Evolutionary conservation across 75 land plant genomes (phyloP).

Genomic region (Adiantum capillusveneris): DNA sequence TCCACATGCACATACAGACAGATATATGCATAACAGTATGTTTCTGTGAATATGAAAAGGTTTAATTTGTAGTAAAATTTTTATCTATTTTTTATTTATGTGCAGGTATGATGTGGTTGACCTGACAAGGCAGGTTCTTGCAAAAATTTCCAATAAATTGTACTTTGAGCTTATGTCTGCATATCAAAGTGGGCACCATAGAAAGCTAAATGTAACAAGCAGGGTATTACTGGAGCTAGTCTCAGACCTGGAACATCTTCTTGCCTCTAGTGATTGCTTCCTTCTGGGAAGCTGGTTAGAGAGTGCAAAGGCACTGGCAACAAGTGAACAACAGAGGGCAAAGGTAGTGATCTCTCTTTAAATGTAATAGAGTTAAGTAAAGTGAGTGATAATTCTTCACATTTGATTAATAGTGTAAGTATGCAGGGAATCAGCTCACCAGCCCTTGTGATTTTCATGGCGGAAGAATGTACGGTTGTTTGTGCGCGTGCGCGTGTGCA

Average conservation of each 20-base stretch:
- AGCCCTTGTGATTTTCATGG: too few relatives aligned
- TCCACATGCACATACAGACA: too few relatives aligned
- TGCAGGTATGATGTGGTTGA: slow-evolving; percentile 95
- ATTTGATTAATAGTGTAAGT: too few relatives aligned
- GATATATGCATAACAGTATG: too few relatives aligned
- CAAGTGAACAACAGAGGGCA: not conserved
- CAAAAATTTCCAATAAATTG: slow-evolving; percentile 76
- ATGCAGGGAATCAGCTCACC: too few relatives aligned
- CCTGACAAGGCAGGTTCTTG: slow-evolving; percentile 72
- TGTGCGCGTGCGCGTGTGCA: not conserved
- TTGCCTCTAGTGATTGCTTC: slow-evolving; percentile 74
- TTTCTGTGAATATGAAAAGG: too few relatives aligned
- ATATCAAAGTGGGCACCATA: slow-evolving; percentile 29
- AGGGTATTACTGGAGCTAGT: slow-evolving; percentile 57
- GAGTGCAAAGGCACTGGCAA: slow-evolving; percentile 66
- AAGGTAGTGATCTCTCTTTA: too few relatives aligned
- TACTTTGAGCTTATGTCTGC: slow-evolving; percentile 50
- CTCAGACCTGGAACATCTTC: slow-evolving; percentile 58
- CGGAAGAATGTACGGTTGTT: too few relatives aligned
- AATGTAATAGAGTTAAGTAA: slow-evolving; percentile 37
- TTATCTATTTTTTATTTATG: not conserved
- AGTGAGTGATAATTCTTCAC: too few relatives aligned
- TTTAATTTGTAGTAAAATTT: too few relatives aligned
- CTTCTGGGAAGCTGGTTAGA: slow-evolving; percentile 88
- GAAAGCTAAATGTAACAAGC: slow-evolving; percentile 24